phyloP scores from a whole-genome alignment of 2,329 filamentous ascomycete genomes.

The Fusarium tjaetaba region DNA sequence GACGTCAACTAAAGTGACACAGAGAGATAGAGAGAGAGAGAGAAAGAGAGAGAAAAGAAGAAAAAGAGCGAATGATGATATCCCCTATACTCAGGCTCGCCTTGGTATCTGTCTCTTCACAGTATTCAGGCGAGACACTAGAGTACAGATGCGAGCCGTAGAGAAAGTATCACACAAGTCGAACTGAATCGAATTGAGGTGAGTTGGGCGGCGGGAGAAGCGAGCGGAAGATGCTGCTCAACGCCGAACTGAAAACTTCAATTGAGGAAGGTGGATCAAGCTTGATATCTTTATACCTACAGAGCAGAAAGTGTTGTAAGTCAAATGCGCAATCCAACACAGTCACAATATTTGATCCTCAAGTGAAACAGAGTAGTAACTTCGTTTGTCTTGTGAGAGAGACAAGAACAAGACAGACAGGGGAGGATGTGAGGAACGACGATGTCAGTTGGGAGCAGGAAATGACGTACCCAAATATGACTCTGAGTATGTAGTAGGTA shows the following conservation, averaged over 20 bases:
- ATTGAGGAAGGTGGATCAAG: background rate
- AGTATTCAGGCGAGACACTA: background rate
- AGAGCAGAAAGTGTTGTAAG: conserved; percentile 9
- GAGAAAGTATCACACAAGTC: background rate
- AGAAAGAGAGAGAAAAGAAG: background rate
- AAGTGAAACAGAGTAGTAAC: background rate
- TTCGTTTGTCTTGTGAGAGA: conserved; percentile 10
- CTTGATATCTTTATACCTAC: conserved; percentile 18
- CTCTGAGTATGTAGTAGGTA: background rate
- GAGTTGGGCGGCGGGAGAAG: conserved; percentile 20
- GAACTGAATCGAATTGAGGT: background rate
- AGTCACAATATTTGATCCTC: conserved; percentile 4
- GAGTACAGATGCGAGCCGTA: conserved; percentile 12
- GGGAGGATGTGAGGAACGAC: conserved; percentile 12
- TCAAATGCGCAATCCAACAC: conserved; percentile 24
- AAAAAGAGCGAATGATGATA: background rate
- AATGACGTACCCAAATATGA: conserved; percentile 3
- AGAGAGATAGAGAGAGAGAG: background rate
- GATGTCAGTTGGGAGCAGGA: conserved; percentile 6
- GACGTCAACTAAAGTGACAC: background rate
- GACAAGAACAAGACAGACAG: background rate
- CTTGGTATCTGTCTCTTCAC: background rate
- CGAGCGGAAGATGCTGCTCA: conserved; percentile 24
- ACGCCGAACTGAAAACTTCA: background rate
- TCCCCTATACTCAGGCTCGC: conserved; percentile 1